These are phyloP conservation scores for Garcileccinum viscosum DNA, from an alignment of 1,284 basidiomycete species.

Conservation along the genomic window DNA sequence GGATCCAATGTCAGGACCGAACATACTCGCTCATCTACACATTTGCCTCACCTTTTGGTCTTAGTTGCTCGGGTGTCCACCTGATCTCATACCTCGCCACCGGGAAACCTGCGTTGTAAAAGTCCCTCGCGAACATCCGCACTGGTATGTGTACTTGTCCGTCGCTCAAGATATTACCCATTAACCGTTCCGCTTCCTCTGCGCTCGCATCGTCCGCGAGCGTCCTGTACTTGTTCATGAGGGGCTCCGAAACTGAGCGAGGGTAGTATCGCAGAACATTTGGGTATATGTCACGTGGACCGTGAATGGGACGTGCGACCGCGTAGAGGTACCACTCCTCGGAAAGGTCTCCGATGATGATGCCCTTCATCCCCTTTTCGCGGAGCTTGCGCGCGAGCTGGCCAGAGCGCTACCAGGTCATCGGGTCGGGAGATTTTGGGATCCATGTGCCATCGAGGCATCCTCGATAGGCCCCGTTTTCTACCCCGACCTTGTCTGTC, in stretches of 20 bases:
- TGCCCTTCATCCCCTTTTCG: slow-evolving; percentile 63
- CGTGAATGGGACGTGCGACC: slow-evolving; percentile 63
- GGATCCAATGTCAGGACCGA: neutral
- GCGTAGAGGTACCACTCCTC: slow-evolving; percentile 83
- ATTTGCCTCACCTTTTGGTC: slow-evolving; percentile 53
- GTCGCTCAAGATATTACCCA: slow-evolving; percentile 66
- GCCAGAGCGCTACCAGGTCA: slow-evolving; percentile 73
- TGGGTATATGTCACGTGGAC: slow-evolving; percentile 53
- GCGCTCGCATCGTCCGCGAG: slow-evolving; percentile 44
- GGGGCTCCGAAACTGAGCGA: slow-evolving; percentile 47
- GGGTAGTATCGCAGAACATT: slow-evolving; percentile 72
- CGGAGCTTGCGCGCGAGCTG: slow-evolving; percentile 59
- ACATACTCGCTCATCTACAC: neutral
- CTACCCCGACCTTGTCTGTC: slow-evolving; percentile 53
- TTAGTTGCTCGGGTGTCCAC: slow-evolving; percentile 68
- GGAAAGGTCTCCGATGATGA: slow-evolving; percentile 70
- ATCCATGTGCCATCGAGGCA: slow-evolving; percentile 44
- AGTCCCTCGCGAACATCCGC: slow-evolving; percentile 65
- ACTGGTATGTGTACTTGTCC: slow-evolving; percentile 76
- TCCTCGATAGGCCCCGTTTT: slow-evolving; percentile 72
- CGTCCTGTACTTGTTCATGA: slow-evolving; percentile 53
- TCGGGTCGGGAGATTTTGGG: slow-evolving; percentile 51
- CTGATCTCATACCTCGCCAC: slow-evolving; percentile 71
- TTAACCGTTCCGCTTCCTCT: slow-evolving; percentile 48
- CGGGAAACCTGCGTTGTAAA: slow-evolving; percentile 60